Percentiles rank a stretch among this genome's conserved stretches.
Conservation (phyloP, 768 basidiomycete genomes). For the Mycena pura region DNA sequence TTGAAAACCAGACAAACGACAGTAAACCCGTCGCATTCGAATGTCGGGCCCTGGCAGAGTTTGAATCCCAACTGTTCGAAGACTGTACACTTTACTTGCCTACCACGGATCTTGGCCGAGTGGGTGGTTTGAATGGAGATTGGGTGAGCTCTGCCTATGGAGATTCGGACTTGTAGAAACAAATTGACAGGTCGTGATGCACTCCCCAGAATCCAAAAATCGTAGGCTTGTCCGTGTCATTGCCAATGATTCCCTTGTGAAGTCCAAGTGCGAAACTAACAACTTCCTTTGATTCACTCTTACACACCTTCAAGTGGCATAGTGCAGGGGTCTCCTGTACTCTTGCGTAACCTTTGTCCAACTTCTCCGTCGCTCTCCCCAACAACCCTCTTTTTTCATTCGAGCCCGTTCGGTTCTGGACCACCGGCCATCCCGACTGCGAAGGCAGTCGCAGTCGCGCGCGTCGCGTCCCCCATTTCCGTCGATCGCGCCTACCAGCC, state of each 20-base stretch:
- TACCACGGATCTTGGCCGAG: constrained; percentile 65
- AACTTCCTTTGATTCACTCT: constrained; percentile 5
- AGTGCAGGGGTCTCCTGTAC: constrained; percentile 52
- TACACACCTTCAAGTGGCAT: constrained; percentile 41
- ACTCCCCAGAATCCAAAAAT: constrained; percentile 39
- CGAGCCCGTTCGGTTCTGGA: constrained; percentile 67
- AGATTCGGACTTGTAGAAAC: neutral
- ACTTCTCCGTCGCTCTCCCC: constrained; percentile 28
- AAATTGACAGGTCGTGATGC: constrained; percentile 55
- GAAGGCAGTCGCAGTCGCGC: constrained; percentile 71
- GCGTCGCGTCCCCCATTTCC: constrained; percentile 79
- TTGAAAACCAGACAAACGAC: constrained; percentile 15
- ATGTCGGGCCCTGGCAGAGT: constrained; percentile 39
- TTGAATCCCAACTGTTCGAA: constrained; percentile 46
- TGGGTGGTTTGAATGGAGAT: constrained; percentile 76
- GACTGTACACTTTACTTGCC: constrained; percentile 66
- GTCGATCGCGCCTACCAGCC: constrained; percentile 69
- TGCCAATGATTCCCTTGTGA: constrained; percentile 53
- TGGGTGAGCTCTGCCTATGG: constrained; percentile 60
- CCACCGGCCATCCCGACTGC: constrained; percentile 73
- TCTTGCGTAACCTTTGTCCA: constrained; percentile 59
- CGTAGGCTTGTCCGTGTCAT: constrained; percentile 65
- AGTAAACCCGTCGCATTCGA: constrained; percentile 20
- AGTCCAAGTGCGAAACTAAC: constrained; percentile 43
- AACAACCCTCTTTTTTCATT: constrained; percentile 44